These are phyloP conservation scores for Dictyostelium firmibasis DNA, from an alignment of 78 protist genomes.

Conservation along the genomic window DNA sequence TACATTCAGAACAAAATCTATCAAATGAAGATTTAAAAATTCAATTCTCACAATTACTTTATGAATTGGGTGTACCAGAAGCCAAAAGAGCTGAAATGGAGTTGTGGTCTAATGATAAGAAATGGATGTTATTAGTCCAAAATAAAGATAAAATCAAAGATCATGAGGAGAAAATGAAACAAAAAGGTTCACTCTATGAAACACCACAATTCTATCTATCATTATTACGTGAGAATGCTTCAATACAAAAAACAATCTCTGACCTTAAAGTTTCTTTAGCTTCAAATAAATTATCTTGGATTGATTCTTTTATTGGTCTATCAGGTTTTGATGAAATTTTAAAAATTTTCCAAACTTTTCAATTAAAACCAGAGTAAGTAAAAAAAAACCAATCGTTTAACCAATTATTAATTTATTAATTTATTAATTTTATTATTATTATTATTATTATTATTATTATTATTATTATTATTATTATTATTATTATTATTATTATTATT, in stretches of 20 bases:
- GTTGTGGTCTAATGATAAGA: slow-evolving; percentile 53
- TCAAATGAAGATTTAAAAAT: slow-evolving; percentile 28
- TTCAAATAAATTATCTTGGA: slow-evolving; percentile 56
- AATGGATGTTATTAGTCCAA: slow-evolving; percentile 42
- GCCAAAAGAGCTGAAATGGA: slow-evolving; percentile 47
- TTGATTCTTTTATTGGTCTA: slow-evolving; percentile 15
- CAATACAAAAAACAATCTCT: slow-evolving; percentile 29
- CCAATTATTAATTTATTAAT: neutral
- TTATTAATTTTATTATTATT: too few relatives aligned
- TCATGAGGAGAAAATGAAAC: slow-evolving; percentile 54
- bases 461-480: too few relatives aligned
- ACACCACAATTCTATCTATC: slow-evolving; percentile 68
- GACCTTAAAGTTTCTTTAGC: slow-evolving; percentile 64
- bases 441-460: too few relatives aligned
- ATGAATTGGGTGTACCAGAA: slow-evolving; percentile 75
- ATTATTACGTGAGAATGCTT: slow-evolving; percentile 49
- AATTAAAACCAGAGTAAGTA: slow-evolving; percentile 64
- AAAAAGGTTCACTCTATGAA: slow-evolving; percentile 68
- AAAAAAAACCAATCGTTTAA: neutral
- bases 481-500: neutral
- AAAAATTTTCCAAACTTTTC: slow-evolving; percentile 67
- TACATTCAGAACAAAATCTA: neutral
- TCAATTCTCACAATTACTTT: slow-evolving; percentile 25
- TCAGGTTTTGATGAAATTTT: slow-evolving; percentile 60
- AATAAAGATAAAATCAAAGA: slow-evolving; percentile 71